A percentile compares a stretch with the other conserved stretches of the same genome.
phyloP scores from a whole-genome alignment of 2,329 filamentous ascomycete genomes.

The Diaporthe amygdali region DNA sequence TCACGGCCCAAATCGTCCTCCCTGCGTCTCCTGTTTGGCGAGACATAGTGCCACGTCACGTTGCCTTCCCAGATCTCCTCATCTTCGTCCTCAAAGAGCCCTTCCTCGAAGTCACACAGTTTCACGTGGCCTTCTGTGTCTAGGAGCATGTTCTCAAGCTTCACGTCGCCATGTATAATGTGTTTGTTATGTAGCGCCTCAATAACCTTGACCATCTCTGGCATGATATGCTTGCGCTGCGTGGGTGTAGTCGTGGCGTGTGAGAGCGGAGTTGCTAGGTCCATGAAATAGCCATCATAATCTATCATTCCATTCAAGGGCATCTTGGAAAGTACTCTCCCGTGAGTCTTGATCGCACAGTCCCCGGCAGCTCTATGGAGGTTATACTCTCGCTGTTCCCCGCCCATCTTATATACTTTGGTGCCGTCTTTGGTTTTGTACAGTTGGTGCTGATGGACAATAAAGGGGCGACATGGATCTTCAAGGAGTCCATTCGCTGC shows the following conservation, averaged over 20 bases:
- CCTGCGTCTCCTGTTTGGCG: not conserved
- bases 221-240: not conserved
- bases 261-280: not conserved
- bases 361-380: not conserved
- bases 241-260: not conserved
- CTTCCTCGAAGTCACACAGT: not conserved
- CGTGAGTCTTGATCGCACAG: not conserved
- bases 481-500: not conserved
- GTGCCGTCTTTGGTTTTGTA: not conserved
- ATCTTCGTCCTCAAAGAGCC: not conserved
- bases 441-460: not conserved
- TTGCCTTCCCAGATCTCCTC: not conserved
- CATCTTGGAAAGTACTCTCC: not conserved
- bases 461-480: not conserved
- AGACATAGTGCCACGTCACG: not conserved
- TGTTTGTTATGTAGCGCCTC: not conserved
- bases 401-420: not conserved
- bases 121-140: not conserved
- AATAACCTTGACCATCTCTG: not conserved
- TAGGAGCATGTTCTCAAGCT: not conserved
- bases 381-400: not conserved
- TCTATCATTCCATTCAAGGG: not conserved
- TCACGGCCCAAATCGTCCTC: not conserved
- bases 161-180: not conserved
- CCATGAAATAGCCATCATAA: not conserved